phyloP scores from a whole-genome alignment of 495 filamentous ascomycete species.

The Glutinoglossum americanum region DNA sequence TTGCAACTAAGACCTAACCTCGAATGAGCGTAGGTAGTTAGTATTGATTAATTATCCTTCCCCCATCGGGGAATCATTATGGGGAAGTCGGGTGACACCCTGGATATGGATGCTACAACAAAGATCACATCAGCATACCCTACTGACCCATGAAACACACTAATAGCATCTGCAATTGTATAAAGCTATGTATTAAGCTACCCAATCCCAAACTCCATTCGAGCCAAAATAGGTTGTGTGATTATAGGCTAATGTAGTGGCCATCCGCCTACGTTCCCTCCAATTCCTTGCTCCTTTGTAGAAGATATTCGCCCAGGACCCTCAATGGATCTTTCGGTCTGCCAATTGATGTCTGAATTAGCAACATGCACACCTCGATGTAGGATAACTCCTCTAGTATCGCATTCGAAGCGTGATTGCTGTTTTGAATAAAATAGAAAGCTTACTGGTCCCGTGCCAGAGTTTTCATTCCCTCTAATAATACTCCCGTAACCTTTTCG shows the following conservation, averaged over 20 bases:
- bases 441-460: constrained; percentile 66
- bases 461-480: constrained; percentile 85
- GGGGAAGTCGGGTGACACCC: not conserved
- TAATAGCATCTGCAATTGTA: not conserved
- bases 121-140: not conserved
- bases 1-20: too few relatives aligned
- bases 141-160: not conserved
- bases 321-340: constrained; percentile 70
- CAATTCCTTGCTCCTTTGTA: constrained; percentile 56
- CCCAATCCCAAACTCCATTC: not conserved
- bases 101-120: not conserved
- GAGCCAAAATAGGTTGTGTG: not conserved
- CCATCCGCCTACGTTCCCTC: constrained; percentile 13
- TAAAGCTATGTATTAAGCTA: not conserved
- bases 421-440: not conserved
- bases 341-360: not conserved
- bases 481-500: constrained; percentile 56
- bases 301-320: constrained; percentile 66
- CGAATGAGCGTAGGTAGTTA: too few relatives aligned
- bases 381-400: not conserved
- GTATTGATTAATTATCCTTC: too few relatives aligned
- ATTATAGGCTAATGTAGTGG: not conserved
- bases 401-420: not conserved
- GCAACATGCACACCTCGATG: not conserved
- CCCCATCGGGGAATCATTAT: too few relatives aligned